Base-by-base conservation (phyloP, 495 filamentous ascomycete genomes). In the Cladorrhinum samala region DNA sequence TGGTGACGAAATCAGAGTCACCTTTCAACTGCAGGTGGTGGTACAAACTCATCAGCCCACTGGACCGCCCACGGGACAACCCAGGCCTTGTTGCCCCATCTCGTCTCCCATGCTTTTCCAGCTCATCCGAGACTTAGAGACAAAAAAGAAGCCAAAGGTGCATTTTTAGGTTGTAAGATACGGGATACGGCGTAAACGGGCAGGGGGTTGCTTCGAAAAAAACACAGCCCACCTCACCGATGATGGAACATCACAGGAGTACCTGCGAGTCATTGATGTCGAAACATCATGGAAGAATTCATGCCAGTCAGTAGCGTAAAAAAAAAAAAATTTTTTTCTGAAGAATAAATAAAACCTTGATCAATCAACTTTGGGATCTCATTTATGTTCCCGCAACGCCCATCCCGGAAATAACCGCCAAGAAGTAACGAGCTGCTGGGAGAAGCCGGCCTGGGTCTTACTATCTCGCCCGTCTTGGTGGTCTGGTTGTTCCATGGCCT, bases 341-440 rank as follows among this genome's bases (percentile, higher is more conserved):
- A n/a, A n/a, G n/a, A n/a, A n/a, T 9, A 23, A 16, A 30, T 20
- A 56, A 51, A 56, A 56, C 46, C 43, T 40, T 43, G 49, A 19
- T 49, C 45, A 54, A 38, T 21, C 46, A 55, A 46, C n/a, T n/a
- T n/a, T n/a, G 54, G 54, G 49, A 52, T 49, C 23, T 23, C 21
- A 25, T 30, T 6, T 40, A 13, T 27, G 24, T 40, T n/a, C n/a
- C 43, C 44, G 36, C 50, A 41, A 3, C 23, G 3, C n/a, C 9
- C 11, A 21, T 36, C 48, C 54, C 54, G 54, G 54, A 47, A 52
- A 57, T 57, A 42, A 45, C 49, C 54, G 54, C 49, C 54, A 23
- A 42, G 16, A 43, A 16, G 40, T 27, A 33, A 24, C 20, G 21
- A 13, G 23, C 17, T 33, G 20, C n/a, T 54, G 53, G 24, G 43